Percentiles rank a stretch among this genome's conserved stretches.
phyloP scores from a whole-genome alignment of 2,329 filamentous ascomycete species.

The Colletotrichum australisinense region DNA sequence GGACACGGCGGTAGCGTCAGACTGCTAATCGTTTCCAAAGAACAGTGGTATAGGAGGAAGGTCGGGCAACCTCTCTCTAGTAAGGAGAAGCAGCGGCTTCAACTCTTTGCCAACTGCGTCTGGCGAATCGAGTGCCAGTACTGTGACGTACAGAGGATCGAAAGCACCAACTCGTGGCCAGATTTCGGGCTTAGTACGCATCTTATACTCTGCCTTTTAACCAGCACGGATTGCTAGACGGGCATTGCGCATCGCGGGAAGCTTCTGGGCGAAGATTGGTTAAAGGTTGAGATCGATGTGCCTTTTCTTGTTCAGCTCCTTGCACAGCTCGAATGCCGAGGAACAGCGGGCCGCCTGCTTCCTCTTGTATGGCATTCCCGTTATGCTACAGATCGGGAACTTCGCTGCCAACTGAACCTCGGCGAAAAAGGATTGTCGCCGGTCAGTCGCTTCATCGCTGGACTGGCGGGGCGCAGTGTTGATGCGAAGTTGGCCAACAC shows the following conservation, averaged over 20 bases:
- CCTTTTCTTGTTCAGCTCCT: slow-evolving; percentile 73
- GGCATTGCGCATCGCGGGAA: slow-evolving; percentile 88
- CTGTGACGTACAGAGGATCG: slow-evolving; percentile 69
- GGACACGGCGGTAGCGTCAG: slow-evolving; percentile 64
- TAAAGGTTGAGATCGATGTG: slow-evolving; percentile 80
- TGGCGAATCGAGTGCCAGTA: slow-evolving; percentile 69
- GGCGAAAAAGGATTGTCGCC: slow-evolving; percentile 73
- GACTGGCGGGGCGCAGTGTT: slow-evolving; percentile 70
- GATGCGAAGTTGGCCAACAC: slow-evolving; percentile 80
- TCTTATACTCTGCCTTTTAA: slow-evolving; percentile 78
- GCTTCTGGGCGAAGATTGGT: slow-evolving; percentile 76
- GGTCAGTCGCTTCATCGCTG: slow-evolving; percentile 57
- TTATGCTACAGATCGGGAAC: slow-evolving; percentile 75
- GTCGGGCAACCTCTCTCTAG: slow-evolving; percentile 71
- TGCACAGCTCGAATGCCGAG: slow-evolving; percentile 86
- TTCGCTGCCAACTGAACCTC: slow-evolving; percentile 83
- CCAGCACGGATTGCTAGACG: slow-evolving; percentile 83
- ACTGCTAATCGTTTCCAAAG: slow-evolving; percentile 73
- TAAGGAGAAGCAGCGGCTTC: slow-evolving; percentile 76
- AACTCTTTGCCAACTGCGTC: slow-evolving; percentile 68
- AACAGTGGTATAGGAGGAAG: slow-evolving; percentile 79
- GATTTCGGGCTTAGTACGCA: slow-evolving; percentile 81
- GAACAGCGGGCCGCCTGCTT: slow-evolving; percentile 90
- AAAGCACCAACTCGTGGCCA: slow-evolving; percentile 67
- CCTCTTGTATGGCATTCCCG: slow-evolving; percentile 71